Evolutionary conservation across 768 basidiomycete species (phyloP).

Genomic region (Panus rudis): DNA sequence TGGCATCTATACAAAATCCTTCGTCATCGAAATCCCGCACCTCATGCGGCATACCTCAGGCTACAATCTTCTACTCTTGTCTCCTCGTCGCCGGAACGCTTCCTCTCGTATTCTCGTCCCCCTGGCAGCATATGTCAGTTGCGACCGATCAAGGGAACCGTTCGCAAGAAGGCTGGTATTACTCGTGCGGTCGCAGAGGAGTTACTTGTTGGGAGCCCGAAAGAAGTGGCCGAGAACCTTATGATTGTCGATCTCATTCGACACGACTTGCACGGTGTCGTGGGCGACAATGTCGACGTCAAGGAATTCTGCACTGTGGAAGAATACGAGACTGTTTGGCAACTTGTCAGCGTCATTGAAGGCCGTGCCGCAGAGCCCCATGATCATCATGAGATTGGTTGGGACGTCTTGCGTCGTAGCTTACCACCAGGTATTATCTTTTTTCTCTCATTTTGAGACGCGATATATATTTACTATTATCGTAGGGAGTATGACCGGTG

Average conservation of each 20-base stretch:
- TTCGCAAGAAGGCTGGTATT: conserved; percentile 60
- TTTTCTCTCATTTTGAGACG: not conserved
- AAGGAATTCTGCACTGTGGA: conserved; percentile 84
- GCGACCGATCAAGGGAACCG: conserved; percentile 92
- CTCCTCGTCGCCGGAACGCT: conserved; percentile 88
- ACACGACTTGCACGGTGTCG: conserved; percentile 80
- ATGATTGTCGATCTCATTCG: conserved; percentile 98
- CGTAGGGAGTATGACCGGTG: conserved; percentile 93
- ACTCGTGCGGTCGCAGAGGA: conserved; percentile 62
- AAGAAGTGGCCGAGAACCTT: conserved; percentile 94
- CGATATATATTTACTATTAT: not conserved
- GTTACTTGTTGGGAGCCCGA: conserved; percentile 56
- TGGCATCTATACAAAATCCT: conserved; percentile 74
- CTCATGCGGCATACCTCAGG: conserved; percentile 77
- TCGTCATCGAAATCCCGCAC: conserved; percentile 77
- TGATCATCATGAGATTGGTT: conserved; percentile 46
- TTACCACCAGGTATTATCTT: conserved; percentile 71
- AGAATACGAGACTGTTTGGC: conserved; percentile 92
- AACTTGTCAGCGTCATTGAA: conserved; percentile 90
- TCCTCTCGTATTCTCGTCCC: conserved; percentile 71
- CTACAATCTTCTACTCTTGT: conserved; percentile 71
- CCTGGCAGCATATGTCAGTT: conserved; percentile 67
- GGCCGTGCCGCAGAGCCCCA: conserved; percentile 36
- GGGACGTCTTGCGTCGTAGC: conserved; percentile 71
- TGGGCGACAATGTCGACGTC: conserved; percentile 77